Evolutionary conservation across 768 basidiomycete species (phyloP).

Genomic region (Lactarius evosmus): DNA sequence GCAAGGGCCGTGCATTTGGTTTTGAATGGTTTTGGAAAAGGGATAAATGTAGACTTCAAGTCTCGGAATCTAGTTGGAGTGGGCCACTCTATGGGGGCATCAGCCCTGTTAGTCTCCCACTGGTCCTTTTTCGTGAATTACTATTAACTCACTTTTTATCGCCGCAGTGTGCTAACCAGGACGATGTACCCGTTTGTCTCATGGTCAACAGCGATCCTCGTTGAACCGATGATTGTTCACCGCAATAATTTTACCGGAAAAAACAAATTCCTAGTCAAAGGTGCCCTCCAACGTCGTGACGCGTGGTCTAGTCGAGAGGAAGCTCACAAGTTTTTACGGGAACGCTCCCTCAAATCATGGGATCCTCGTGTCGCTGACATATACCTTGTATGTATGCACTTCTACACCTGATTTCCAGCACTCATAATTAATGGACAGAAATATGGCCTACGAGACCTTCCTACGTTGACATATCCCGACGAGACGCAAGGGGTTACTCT

Average conservation of each 20-base stretch:
- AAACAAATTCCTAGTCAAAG: constrained; percentile 31
- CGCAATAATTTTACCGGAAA: constrained; percentile 1
- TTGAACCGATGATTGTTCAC: constrained; percentile 46
- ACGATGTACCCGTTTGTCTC: constrained; percentile 41
- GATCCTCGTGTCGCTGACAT: constrained; percentile 46
- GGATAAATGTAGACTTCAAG: constrained; percentile 48
- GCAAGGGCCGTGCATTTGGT: constrained; percentile 47
- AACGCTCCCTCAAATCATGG: constrained; percentile 46
- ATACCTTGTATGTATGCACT: constrained; percentile 39
- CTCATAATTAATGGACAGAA: constrained; percentile 35
- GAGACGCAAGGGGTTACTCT: constrained; percentile 46
- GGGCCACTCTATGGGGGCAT: constrained; percentile 56
- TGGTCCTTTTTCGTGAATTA: background rate
- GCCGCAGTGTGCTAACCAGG: constrained; percentile 41
- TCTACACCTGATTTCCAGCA: constrained; percentile 2
- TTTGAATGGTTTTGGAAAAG: constrained; percentile 46
- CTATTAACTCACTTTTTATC: background rate
- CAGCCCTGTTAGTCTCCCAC: constrained; percentile 40
- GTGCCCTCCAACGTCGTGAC: constrained; percentile 44
- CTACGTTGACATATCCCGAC: constrained; percentile 44
- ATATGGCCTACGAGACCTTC: constrained; percentile 41
- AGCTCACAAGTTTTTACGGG: constrained; percentile 41
- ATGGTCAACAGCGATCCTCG: constrained; percentile 42
- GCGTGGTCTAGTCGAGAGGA: constrained; percentile 51
- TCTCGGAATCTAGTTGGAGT: constrained; percentile 48